Evolutionary conservation across 2,329 filamentous ascomycete species (phyloP).

Genomic region (Aspergillus nomiae): DNA sequence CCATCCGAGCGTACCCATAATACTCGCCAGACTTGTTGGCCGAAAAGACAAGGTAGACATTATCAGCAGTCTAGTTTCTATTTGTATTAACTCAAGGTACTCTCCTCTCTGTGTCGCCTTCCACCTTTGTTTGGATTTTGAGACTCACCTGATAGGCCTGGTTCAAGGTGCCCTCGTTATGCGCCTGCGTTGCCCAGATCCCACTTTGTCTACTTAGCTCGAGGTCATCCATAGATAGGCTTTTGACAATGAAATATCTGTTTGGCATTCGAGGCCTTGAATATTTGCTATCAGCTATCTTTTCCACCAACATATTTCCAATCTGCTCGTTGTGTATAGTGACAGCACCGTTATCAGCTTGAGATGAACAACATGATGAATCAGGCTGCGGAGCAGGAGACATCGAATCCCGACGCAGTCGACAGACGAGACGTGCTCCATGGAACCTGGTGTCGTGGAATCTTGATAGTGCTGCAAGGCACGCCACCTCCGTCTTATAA

Average conservation of each 20-base stretch:
- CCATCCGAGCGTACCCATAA: slow-evolving; percentile 92
- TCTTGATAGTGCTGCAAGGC: slow-evolving; percentile 73
- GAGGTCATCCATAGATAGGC: slow-evolving; percentile 84
- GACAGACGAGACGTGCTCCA: slow-evolving; percentile 80
- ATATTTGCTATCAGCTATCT: slow-evolving; percentile 4
- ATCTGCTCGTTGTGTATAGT: neutral
- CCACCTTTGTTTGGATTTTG: neutral
- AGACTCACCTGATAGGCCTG: slow-evolving; percentile 72
- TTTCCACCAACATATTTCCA: neutral
- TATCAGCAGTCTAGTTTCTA: slow-evolving; percentile 65
- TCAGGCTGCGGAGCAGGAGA: slow-evolving; percentile 34
- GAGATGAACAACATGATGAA: slow-evolving; percentile 41
- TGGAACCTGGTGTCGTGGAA: slow-evolving; percentile 92
- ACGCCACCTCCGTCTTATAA: slow-evolving; percentile 78
- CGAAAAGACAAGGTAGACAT: slow-evolving; percentile 90
- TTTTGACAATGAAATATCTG: slow-evolving; percentile 91
- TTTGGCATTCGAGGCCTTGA: slow-evolving; percentile 57
- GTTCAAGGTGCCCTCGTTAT: slow-evolving; percentile 86
- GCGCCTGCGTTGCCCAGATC: slow-evolving; percentile 91
- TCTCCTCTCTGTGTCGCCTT: neutral
- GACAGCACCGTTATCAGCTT: slow-evolving; percentile 25
- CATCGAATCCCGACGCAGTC: slow-evolving; percentile 65
- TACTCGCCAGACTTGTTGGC: slow-evolving; percentile 98
- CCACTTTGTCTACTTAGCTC: slow-evolving; percentile 85
- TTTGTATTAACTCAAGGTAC: neutral